Evolutionary conservation across 768 basidiomycete genomes (phyloP), one percentile per base, ranked within the genome.

Genomic region (Amanita pallidorosea): DNA sequence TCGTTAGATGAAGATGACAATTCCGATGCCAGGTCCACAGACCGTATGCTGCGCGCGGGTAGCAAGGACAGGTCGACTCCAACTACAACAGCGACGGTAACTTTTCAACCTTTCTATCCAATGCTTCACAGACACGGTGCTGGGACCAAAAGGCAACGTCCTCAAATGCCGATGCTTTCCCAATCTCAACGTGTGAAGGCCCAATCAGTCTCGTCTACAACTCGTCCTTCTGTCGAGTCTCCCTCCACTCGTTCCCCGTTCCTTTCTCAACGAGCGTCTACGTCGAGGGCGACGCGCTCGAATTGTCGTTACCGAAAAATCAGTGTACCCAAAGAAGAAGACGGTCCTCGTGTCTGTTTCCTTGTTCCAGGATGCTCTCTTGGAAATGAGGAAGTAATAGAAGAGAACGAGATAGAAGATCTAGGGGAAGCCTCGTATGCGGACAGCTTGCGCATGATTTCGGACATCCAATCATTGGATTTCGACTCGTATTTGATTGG

Each of bases 241-340:
- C 11, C 27, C 6, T 22, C 47, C 42, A 27, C 15, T 31, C 23
- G 60, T 54, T 11, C 51, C 57, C 20, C 62, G 60, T 8, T 54
- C 53, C 18, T 38, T 58, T 40, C 46, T 49, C 58, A 31, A 49
- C 59, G 2, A 59, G 7, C 47, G 34, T 56, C 63, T 11, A 70
- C 64, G 49, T 72, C 79, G 2, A 80, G 79, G 0, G 73, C 79
- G 6, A 84, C 82, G 13, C 76, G 84, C 5, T 84, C 84, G 3
- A 73, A 84, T 48, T 86, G 84, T 56, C 78, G 79, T 36, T 86
- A 79, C 61, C 82, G 80, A 58, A 78, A 74, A 53, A 80, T 86
- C 58, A 81, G 79, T 55, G 60, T 86, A 18, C 81, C 81, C 1
- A 67, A 65, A 35, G 73, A 75, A 49, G 77, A 80, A 48, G 67